These are phyloP conservation scores for Eimeria tenella DNA, from an alignment of 169 alveolate species.

Conservation along the genomic window DNA sequence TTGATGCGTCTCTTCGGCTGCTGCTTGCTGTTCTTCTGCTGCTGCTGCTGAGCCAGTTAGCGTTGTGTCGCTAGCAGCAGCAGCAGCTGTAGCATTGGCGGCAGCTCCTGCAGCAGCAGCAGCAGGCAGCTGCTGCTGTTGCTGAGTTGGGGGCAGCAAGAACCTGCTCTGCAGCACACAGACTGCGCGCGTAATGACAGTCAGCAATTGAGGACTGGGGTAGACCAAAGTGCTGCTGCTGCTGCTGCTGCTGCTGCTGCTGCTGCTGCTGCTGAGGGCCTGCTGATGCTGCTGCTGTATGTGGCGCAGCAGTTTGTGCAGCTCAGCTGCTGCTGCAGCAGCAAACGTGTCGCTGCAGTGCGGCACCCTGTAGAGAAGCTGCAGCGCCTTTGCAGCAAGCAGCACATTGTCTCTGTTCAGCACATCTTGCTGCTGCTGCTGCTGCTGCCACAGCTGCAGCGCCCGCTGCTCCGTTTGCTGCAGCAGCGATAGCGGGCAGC, in stretches of 20 bases:
- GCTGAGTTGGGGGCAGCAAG: background rate
- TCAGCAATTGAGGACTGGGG: conserved; percentile 37
- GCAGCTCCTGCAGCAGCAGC: conserved; percentile 9
- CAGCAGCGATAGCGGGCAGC: conserved; percentile 18
- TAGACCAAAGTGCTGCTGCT: conserved; percentile 3
- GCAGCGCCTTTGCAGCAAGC: conserved; percentile 31
- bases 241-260: conserved; percentile 37
- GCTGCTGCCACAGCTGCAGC: conserved; percentile 35
- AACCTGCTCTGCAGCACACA: background rate
- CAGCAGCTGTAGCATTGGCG: background rate
- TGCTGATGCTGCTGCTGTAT: conserved; percentile 55
- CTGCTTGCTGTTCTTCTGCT: background rate
- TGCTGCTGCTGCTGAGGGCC: conserved; percentile 1
- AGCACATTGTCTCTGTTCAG: conserved; percentile 2
- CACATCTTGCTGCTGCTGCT: background rate
- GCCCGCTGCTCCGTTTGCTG: conserved; percentile 30
- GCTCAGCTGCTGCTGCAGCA: conserved; percentile 22
- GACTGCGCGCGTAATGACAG: background rate
- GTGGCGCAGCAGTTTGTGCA: background rate
- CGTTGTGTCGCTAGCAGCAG: background rate
- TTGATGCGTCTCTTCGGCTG: background rate
- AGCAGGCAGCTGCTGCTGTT: conserved; percentile 28
- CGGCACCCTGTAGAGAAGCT: conserved; percentile 40
- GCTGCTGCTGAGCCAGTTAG: background rate
- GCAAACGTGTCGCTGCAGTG: conserved; percentile 39